A percentile compares a stretch with the other conserved stretches of the same genome.
These are phyloP conservation scores for Wickerhamiella kurtzmanii DNA, from an alignment of 805 yeast genomes.

Conservation along the genomic window DNA sequence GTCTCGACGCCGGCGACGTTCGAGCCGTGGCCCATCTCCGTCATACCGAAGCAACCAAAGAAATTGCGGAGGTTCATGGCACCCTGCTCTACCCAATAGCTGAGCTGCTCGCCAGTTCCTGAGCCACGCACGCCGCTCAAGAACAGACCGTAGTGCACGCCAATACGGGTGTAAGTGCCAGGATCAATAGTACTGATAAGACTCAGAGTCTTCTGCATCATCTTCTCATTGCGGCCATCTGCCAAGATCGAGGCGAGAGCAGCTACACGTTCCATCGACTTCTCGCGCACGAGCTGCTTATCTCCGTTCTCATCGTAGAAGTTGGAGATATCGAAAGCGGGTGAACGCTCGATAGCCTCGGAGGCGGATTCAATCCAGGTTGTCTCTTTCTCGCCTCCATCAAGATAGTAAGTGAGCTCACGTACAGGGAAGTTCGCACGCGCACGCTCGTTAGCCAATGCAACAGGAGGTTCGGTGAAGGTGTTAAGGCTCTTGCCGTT, in stretches of 20 bases:
- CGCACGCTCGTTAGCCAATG: conserved; percentile 29
- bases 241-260: conserved; percentile 19
- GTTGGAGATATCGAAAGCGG: conserved; percentile 31
- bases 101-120: conserved; percentile 72
- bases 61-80: conserved; percentile 27
- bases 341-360: conserved; percentile 40
- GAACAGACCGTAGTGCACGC: conserved; percentile 80
- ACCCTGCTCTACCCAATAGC: conserved; percentile 66
- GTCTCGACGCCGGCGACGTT: conserved; percentile 90
- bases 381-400: conserved; percentile 30
- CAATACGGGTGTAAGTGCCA: conserved; percentile 64
- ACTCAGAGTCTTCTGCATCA: conserved; percentile 18
- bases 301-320: conserved; percentile 35
- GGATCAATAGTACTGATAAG: conserved; percentile 42
- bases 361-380: conserved; percentile 27
- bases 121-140: conserved; percentile 70
- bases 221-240: conserved; percentile 21
- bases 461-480: conserved; percentile 26
- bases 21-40: conserved; percentile 86
- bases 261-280: conserved; percentile 22
- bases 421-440: conserved; percentile 26
- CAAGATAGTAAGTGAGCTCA: conserved; percentile 31
- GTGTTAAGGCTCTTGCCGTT: conserved; percentile 18
- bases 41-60: conserved; percentile 87
- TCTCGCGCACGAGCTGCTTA: conserved; percentile 26